Conservation (phyloP, 345 rosid genomes). For the Xanthoceras sorbifolium region DNA sequence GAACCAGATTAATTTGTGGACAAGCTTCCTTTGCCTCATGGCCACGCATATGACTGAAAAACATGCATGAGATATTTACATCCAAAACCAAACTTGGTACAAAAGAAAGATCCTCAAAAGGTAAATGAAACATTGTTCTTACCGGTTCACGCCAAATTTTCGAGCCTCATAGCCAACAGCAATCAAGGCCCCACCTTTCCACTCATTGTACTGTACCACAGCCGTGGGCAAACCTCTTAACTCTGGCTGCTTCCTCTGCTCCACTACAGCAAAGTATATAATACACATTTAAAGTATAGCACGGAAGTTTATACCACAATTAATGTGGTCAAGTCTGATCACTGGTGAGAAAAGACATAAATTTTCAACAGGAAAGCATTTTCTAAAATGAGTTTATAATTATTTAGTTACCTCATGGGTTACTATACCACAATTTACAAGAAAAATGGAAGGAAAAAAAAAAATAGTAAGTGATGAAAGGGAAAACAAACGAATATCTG, state of each 20-base stretch:
- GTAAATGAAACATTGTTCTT: neutral
- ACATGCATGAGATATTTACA: neutral
- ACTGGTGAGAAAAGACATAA: neutral
- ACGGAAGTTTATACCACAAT: neutral
- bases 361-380: neutral
- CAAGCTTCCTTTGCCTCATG: conserved; percentile 81
- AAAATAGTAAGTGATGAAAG: neutral
- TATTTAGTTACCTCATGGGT: neutral
- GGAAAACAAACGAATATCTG: neutral
- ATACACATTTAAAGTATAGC: neutral
- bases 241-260: conserved; percentile 83
- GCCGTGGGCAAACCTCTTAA: conserved; percentile 79
- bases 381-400: neutral
- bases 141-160: conserved; percentile 73
- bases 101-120: conserved; percentile 8
- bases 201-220: conserved; percentile 95
- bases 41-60: conserved; percentile 83
- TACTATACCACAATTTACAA: neutral
- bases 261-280: conserved; percentile 45
- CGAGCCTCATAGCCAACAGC: conserved; percentile 96
- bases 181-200: conserved; percentile 95
- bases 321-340: neutral
- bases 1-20: conserved; percentile 76
- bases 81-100: neutral
- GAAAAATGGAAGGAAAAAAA: neutral